Percentiles rank a stretch among this genome's conserved stretches.
These are phyloP conservation scores for Neurospora discreta DNA, from an alignment of 495 filamentous ascomycete species.

Conservation along the genomic window DNA sequence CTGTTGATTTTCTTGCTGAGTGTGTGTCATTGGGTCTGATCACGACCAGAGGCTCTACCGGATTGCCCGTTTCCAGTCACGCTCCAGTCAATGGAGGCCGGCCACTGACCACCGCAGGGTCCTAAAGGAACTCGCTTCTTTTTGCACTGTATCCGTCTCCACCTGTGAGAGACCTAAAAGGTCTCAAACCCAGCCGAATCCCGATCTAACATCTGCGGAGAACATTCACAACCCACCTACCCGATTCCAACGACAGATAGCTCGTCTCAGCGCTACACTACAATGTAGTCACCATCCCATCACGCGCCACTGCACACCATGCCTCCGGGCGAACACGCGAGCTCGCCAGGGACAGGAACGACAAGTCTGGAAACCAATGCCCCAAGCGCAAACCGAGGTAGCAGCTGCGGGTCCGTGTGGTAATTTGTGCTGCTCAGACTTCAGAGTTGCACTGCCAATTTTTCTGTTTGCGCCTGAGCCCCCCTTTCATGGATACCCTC, in stretches of 20 bases:
- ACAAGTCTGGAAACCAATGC: not conserved
- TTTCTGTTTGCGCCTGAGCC: slow-evolving; percentile 18
- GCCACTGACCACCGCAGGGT: not conserved
- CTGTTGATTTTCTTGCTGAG: not conserved
- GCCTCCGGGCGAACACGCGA: not conserved
- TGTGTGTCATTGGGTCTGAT: not conserved
- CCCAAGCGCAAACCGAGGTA: not conserved
- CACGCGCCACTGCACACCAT: not conserved
- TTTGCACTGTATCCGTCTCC: not conserved
- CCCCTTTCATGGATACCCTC: slow-evolving; percentile 1
- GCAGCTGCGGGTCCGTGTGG: not conserved
- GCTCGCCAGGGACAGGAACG: not conserved
- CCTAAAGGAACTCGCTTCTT: not conserved
- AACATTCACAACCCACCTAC: not conserved
- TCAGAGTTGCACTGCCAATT: slow-evolving; percentile 8
- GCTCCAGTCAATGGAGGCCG: not conserved
- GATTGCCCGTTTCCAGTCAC: not conserved
- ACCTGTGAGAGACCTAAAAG: not conserved
- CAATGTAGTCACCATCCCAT: not conserved
- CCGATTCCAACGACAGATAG: not conserved
- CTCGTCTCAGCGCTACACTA: not conserved
- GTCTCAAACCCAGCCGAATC: not conserved
- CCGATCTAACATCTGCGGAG: not conserved
- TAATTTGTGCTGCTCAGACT: not conserved
- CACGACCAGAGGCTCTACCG: not conserved